Evolutionary conservation across 768 basidiomycete species (phyloP), one percentile per base, ranked within the genome.

Genomic region (Pleurotus giganteus): DNA sequence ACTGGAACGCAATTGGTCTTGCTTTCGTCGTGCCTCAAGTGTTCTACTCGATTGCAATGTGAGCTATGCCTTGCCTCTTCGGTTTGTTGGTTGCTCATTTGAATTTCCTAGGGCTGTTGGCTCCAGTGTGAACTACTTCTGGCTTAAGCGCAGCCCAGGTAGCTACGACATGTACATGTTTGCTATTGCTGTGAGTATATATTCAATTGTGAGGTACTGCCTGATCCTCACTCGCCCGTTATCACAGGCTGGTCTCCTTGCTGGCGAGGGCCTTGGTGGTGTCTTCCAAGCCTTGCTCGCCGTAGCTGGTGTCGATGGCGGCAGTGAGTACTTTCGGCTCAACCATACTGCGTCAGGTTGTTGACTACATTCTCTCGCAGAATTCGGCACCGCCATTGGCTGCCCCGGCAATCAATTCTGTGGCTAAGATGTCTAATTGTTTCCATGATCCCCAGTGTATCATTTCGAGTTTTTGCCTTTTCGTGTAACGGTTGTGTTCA

Each of bases 251-350:
- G 82, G 82, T 60, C 67, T 81, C 56, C 69, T 84, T 29, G 80
- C 82, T 31, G 82, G 82, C 24, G 82, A 84, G 58, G 83, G 83
- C 67, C 70, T 85, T 29, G 83, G 81, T 26, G 83, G 82, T 62
- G 81, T 85, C 47, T 74, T 83, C 64, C 77, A 79, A 57, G 82
- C 82, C 11, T 64, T 83, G n/a, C 70, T 84, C 21, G 77, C 80
- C 27, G 69, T 83, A 49, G 65, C 71, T 32, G 75, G 76, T 50
- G 81, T 82, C 32, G 79, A 80, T 55, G 81, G 80, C 27, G 62
- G 69, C 27, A 73, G 75, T 77, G 60, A 67, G 75, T 71, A 21
- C 29, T 19, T 47, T 12, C 26, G 24, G 46, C 17, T 47, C 28
- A 15, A n/a, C 4, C 36, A 4, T 47, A 4, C 23, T 3, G 3